Conservation (phyloP, 108 stramenopile species). For the Cyclostephanos invisitatus region DNA sequence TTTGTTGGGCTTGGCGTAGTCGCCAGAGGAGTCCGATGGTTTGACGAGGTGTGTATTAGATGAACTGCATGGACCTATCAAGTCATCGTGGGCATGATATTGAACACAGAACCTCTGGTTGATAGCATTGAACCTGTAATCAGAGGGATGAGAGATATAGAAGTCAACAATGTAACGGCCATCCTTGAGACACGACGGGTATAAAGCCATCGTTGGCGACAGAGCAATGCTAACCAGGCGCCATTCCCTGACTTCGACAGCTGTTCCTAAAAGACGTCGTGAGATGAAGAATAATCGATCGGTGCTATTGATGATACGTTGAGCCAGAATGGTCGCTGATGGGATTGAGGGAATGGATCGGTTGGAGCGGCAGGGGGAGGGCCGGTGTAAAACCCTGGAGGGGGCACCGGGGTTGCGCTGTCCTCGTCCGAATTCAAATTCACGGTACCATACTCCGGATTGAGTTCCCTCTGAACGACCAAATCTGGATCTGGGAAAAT, state of each 20-base stretch:
- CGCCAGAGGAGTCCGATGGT: neutral
- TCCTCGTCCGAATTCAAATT: neutral
- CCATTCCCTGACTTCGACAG: neutral
- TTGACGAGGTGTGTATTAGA: neutral
- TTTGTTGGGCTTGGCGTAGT: neutral
- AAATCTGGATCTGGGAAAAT: no score
- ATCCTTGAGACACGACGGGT: neutral
- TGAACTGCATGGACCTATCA: neutral
- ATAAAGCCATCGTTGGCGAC: neutral
- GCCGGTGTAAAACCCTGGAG: neutral
- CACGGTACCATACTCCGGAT: neutral
- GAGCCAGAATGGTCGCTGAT: neutral
- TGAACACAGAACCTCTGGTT: slow-evolving; percentile 22
- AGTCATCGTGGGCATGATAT: slow-evolving; percentile 7
- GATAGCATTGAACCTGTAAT: neutral
- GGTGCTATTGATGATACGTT: neutral
- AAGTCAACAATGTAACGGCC: slow-evolving; percentile 1
- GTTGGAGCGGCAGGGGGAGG: neutral
- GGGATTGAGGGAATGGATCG: neutral
- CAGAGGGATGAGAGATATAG: slow-evolving; percentile 8
- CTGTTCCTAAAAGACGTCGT: neutral
- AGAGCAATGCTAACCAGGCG: neutral
- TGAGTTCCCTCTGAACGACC: no score
- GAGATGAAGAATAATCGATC: neutral
- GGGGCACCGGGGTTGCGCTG: neutral